Base-by-base conservation (phyloP, 2,329 filamentous ascomycete species). In the Xylariaceae sp. region DNA sequence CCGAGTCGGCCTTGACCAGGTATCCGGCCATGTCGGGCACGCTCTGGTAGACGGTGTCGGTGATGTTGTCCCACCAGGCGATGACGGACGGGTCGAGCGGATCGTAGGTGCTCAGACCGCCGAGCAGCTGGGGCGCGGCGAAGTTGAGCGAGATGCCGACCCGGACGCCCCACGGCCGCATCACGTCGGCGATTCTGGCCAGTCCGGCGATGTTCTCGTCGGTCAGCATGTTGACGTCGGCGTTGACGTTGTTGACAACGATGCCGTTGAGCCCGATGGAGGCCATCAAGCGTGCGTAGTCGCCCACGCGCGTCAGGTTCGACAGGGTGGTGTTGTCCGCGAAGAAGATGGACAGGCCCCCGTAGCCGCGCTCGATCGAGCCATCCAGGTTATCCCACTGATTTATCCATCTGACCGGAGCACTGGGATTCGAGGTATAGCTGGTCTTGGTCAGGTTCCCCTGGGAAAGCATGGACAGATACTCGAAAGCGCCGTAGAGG, bases 351-450 rank as follows among this genome's bases (percentile, higher is more conserved):
- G 79, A 84, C 0, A 65, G 58, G 0, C 81, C 80, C 3, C 67
- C 80, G 44, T 80, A 85, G 13, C 80, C 80, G 33, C 80, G 64
- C 52, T 84, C 80, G 28, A 85, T 76, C 25, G 67, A 75, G 10
- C 79, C 70, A 37, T 80, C 70, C 52, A 84, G 61, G 43, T 85
- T 83, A 50, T 85, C 78, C 80, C 80, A 85, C 43, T 85, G 72
- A 47, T 85, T 84, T 0, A 75, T 70, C 80, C 80, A 84, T 42
- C 80, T 68, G 26, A 85, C 56, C 1, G 61, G 51, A 7, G 64
- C 56, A 6, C 62, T 64, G 11, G 65, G 61, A 21, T 72, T 61
- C 59, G 73, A 70, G 6, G 64, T 67, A 14, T 71, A 61, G 9
- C 73, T 64, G 34, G 73, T 67, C 45, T 68, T 61, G 35, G 69